phyloP scores from a whole-genome alignment of 2,329 filamentous ascomycete species.

The Cytospora piceae region DNA sequence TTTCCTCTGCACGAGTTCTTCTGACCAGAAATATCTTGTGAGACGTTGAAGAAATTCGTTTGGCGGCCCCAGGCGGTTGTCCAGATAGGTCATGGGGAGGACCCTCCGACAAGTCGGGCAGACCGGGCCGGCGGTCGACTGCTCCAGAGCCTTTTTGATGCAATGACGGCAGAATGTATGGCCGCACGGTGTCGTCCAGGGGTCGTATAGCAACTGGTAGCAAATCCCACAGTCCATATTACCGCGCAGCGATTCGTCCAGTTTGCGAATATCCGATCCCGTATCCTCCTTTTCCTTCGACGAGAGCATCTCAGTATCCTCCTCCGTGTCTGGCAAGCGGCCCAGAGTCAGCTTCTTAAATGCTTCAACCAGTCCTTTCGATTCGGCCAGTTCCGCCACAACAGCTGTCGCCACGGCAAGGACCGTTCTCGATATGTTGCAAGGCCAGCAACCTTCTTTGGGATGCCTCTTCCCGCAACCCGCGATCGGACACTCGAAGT shows the following conservation, averaged over 20 bases:
- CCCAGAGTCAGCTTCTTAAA: constrained; percentile 65
- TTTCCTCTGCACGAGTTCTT: constrained; percentile 62
- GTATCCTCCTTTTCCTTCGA: constrained; percentile 36
- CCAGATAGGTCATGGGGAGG: constrained; percentile 55
- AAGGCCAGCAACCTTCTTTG: constrained; percentile 72
- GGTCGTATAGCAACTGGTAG: constrained; percentile 79
- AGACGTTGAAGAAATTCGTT: constrained; percentile 69
- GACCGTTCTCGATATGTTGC: constrained; percentile 78
- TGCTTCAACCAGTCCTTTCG: constrained; percentile 62
- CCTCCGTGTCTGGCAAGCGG: constrained; percentile 60
- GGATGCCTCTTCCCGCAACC: constrained; percentile 75
- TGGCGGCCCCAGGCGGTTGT: constrained; percentile 47
- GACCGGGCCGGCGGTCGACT: constrained; percentile 59
- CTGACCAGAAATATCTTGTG: constrained; percentile 70
- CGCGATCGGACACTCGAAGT: constrained; percentile 71
- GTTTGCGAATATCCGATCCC: constrained; percentile 51
- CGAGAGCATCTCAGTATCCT: constrained; percentile 39
- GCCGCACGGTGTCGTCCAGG: constrained; percentile 82
- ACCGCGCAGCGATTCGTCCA: constrained; percentile 64
- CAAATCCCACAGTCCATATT: constrained; percentile 91
- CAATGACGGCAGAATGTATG: constrained; percentile 89
- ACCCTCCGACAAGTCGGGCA: constrained; percentile 80
- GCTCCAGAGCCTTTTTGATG: constrained; percentile 74
- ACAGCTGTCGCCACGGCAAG: constrained; percentile 61
- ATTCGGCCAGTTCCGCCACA: constrained; percentile 50